Evolutionary conservation across 352 stramenopile genomes (phyloP).

Genomic region (Phytophthora pluvialis): DNA sequence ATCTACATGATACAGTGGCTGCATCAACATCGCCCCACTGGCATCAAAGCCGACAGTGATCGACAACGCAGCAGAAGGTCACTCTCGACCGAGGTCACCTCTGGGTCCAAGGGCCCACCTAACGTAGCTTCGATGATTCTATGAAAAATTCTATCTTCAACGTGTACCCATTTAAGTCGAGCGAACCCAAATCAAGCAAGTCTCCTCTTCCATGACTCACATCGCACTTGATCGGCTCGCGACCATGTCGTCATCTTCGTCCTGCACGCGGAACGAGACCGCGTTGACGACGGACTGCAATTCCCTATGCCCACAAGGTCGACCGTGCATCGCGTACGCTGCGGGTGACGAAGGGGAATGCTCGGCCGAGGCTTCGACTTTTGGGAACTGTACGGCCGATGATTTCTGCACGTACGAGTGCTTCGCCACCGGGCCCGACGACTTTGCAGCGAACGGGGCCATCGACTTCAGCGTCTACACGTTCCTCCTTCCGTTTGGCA

Average conservation of each 20-base stretch:
- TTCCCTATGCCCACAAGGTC: constrained; percentile 48
- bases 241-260: constrained; percentile 9
- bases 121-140: too few relatives aligned
- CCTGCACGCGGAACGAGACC: constrained; percentile 46
- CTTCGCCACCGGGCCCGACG: constrained; percentile 54
- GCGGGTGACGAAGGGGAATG: constrained; percentile 20
- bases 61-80: neutral
- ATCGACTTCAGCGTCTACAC: constrained; percentile 63
- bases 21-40: too few relatives aligned
- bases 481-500: constrained; percentile 65
- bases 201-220: constrained; percentile 8
- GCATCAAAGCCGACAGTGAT: neutral
- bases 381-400: constrained; percentile 44
- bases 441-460: constrained; percentile 57
- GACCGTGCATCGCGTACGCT: constrained; percentile 64
- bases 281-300: constrained; percentile 57
- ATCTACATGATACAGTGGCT: neutral
- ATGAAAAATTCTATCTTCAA: constrained; percentile 7
- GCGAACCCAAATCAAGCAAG: constrained; percentile 6
- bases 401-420: constrained; percentile 61
- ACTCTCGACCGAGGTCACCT: too few relatives aligned
- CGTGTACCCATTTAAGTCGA: constrained; percentile 20
- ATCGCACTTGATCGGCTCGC: constrained; percentile 8
- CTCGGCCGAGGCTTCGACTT: constrained; percentile 24
- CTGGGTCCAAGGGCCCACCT: too few relatives aligned